Conservation (phyloP, 495 filamentous ascomycete genomes). For the Penicillium verhagenii region DNA sequence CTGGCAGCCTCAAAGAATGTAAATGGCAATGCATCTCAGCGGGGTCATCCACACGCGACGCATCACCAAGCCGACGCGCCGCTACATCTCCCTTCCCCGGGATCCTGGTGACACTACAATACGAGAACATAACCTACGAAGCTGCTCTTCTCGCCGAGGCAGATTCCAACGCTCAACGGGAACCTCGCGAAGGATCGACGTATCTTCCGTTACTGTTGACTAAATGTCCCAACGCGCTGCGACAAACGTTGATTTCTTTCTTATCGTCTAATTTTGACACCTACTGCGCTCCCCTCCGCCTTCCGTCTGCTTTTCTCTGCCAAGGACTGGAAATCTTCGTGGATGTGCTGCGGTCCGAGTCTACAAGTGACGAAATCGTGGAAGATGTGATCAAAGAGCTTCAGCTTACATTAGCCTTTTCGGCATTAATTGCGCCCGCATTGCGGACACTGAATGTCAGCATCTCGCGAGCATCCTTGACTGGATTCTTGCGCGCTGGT, state of each 20-base stretch:
- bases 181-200: slow-evolving; percentile 33
- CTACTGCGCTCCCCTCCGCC: slow-evolving; percentile 40
- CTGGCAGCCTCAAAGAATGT: slow-evolving; percentile 46
- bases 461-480: slow-evolving; percentile 37
- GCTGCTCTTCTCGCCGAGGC: slow-evolving; percentile 40
- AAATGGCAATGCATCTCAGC: slow-evolving; percentile 44
- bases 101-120: slow-evolving; percentile 45
- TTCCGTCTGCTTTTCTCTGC: slow-evolving; percentile 43
- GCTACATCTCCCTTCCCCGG: slow-evolving; percentile 25
- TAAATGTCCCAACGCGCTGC: slow-evolving; percentile 48
- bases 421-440: slow-evolving; percentile 34
- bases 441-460: slow-evolving; percentile 50
- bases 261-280: slow-evolving; percentile 53
- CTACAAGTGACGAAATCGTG: slow-evolving; percentile 7
- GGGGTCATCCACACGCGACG: slow-evolving; percentile 3
- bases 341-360: slow-evolving; percentile 7
- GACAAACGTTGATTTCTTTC: slow-evolving; percentile 51
- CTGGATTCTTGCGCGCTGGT: slow-evolving; percentile 20
- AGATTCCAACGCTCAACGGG: not conserved
- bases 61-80: slow-evolving; percentile 1
- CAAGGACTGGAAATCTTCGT: slow-evolving; percentile 32
- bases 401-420: slow-evolving; percentile 43
- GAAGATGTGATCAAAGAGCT: slow-evolving; percentile 39
- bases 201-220: slow-evolving; percentile 53
- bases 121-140: slow-evolving; percentile 51